phyloP scores from a whole-genome alignment of 1,139 yeast species.

The Candida albicans region DNA sequence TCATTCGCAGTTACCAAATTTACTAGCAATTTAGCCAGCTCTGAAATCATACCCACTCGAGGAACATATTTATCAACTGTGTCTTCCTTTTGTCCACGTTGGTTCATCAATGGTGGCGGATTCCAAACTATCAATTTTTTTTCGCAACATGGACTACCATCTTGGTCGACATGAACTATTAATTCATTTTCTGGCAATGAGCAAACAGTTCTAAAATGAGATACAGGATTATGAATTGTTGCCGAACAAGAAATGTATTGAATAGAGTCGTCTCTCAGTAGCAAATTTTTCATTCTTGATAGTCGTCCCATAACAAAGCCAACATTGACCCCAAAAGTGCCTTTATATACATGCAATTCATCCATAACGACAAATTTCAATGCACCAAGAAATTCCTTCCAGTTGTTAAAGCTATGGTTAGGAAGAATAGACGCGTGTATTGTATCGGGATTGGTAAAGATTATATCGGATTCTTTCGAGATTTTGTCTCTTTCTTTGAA shows the following conservation, averaged over 20 bases:
- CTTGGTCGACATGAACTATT: conserved; percentile 59
- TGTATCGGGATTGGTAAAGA: conserved; percentile 94
- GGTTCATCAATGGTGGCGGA: conserved; percentile 66
- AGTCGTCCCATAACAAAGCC: conserved; percentile 80
- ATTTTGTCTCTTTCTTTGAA: conserved; percentile 50
- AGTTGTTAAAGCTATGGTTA: conserved; percentile 38
- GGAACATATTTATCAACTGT: conserved; percentile 29
- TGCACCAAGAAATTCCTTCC: conserved; percentile 68
- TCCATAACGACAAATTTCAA: conserved; percentile 81
- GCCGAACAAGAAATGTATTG: conserved; percentile 91
- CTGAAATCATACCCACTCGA: conserved; percentile 69
- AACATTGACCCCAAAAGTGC: conserved; percentile 90
- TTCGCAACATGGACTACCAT: conserved; percentile 87
- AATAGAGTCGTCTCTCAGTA: conserved; percentile 24
- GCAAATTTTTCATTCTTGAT: conserved; percentile 18
- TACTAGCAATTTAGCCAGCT: conserved; percentile 72
- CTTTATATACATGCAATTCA: conserved; percentile 86
- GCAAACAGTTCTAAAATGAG: conserved; percentile 71
- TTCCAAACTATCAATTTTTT: conserved; percentile 81
- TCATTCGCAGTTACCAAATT: conserved; percentile 59
- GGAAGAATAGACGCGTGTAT: conserved; percentile 85
- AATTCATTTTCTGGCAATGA: conserved; percentile 50
- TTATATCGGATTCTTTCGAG: conserved; percentile 66
- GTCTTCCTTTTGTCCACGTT: conserved; percentile 45
- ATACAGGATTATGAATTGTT: conserved; percentile 70